Evolutionary conservation across 345 rosid species (phyloP).

Genomic region (Iberis pinnata): DNA sequence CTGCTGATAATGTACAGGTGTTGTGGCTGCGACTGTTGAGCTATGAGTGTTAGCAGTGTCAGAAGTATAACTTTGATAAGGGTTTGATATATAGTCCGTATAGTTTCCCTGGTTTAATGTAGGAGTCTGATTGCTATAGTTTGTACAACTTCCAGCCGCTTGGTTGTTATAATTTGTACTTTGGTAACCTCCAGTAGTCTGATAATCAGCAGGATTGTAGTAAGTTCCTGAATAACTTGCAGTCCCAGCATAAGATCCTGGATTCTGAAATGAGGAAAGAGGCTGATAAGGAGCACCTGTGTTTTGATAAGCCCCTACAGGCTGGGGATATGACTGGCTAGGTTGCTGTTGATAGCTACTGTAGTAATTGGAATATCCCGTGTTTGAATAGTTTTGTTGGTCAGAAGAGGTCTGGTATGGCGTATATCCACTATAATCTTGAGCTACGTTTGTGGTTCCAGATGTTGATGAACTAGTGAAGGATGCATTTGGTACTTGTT

Average conservation of each 20-base stretch:
- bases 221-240: slow-evolving; percentile 93
- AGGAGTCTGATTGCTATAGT: slow-evolving; percentile 59
- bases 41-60: slow-evolving; percentile 47
- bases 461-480: slow-evolving; percentile 51
- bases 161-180: slow-evolving; percentile 66
- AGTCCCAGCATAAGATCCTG: slow-evolving; percentile 99
- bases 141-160: slow-evolving; percentile 67
- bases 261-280: slow-evolving; percentile 96
- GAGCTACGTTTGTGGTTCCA: slow-evolving; percentile 47
- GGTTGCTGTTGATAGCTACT: slow-evolving; percentile 72
- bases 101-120: slow-evolving; percentile 62
- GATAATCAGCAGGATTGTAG: slow-evolving; percentile 99
- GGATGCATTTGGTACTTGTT: slow-evolving; percentile 43
- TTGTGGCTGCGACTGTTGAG: slow-evolving; percentile 43
- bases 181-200: slow-evolving; percentile 89
- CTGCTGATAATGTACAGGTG: slow-evolving; percentile 66
- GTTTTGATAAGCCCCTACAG: slow-evolving; percentile 89
- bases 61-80: slow-evolving; percentile 55
- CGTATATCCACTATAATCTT: slow-evolving; percentile 57
- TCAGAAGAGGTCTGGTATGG: slow-evolving; percentile 59
- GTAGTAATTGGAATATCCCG: slow-evolving; percentile 74
- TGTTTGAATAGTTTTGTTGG: slow-evolving; percentile 60
- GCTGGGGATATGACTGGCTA: slow-evolving; percentile 67
- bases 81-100: slow-evolving; percentile 54
- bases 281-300: slow-evolving; percentile 99